A percentile compares a stretch with the other conserved stretches of the same genome.
phyloP scores from a whole-genome alignment of 345 rosid species.

The Balakata baccata region DNA sequence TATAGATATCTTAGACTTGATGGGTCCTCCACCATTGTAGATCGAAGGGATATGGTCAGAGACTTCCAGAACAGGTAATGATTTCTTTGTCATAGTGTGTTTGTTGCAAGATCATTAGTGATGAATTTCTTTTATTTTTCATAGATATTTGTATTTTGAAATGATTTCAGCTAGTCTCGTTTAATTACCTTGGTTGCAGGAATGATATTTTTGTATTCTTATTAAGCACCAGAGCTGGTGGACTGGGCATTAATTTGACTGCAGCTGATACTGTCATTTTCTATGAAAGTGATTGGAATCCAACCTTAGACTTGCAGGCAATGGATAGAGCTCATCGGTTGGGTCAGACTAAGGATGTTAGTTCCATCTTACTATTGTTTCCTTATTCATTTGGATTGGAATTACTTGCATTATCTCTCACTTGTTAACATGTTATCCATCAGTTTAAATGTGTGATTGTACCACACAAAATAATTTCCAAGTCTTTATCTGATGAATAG shows the following conservation, averaged over 20 bases:
- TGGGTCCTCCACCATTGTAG: conserved; percentile 98
- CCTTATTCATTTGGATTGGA: not conserved
- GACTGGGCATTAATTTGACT: conserved; percentile 98
- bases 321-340: conserved; percentile 99
- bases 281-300: conserved; percentile 99
- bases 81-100: conserved; percentile 13
- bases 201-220: conserved; percentile 98
- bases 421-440: not conserved
- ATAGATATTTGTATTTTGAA: not conserved
- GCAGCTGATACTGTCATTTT: conserved; percentile 99
- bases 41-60: conserved; percentile 99
- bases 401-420: not conserved
- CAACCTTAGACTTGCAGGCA: conserved; percentile 98
- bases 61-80: conserved; percentile 93
- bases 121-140: too few relatives aligned
- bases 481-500: not conserved
- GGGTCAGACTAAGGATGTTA: conserved; percentile 99
- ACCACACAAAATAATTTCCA: not conserved
- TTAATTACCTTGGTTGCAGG: conserved; percentile 47
- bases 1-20: conserved; percentile 97
- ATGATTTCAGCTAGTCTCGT: not conserved
- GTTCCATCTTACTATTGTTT: conserved; percentile 28
- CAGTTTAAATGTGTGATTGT: not conserved
- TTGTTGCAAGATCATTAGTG: too few relatives aligned
- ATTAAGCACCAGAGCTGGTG: conserved; percentile 99